Evolutionary conservation across 345 rosid species (phyloP).

Genomic region (Gossypium longicalyx): DNA sequence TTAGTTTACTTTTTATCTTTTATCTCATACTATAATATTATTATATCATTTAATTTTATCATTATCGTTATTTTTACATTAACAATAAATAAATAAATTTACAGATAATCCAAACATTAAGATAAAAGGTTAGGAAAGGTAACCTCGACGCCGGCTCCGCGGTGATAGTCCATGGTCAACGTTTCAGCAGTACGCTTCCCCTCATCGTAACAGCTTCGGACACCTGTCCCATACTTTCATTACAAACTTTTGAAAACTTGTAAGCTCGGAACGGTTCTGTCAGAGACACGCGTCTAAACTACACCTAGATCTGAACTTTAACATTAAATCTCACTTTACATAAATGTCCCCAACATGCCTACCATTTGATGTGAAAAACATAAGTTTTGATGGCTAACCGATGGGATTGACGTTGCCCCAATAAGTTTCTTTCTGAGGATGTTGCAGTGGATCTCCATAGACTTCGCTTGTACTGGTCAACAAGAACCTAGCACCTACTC

Average conservation of each 20-base stretch:
- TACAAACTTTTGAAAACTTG: background rate
- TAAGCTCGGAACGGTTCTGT: background rate
- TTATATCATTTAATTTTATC: rapidly evolving
- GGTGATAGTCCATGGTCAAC: constrained; percentile 91
- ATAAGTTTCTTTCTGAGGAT: constrained; percentile 97
- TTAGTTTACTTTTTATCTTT: no score
- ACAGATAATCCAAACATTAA: no score
- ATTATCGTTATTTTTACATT: rapidly evolving
- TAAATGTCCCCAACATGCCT: background rate
- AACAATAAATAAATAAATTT: rapidly evolving
- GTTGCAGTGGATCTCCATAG: constrained; percentile 95
- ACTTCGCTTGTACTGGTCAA: constrained; percentile 97
- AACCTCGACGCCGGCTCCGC: constrained; percentile 93
- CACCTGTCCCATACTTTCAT: constrained; percentile 54
- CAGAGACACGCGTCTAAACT: background rate
- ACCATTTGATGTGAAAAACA: no score
- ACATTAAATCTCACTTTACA: background rate
- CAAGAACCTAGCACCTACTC: constrained; percentile 86
- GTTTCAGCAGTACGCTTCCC: constrained; percentile 98
- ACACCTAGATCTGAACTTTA: constrained; percentile 7
- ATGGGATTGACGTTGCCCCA: constrained; percentile 99
- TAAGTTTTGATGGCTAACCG: constrained; percentile 33
- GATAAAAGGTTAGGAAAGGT: background rate
- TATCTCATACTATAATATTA: rapidly evolving
- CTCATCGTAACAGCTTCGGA: constrained; percentile 96